Evolutionary conservation across 2,329 filamentous ascomycete species (phyloP).

Genomic region (Trichophyton rubrum): DNA sequence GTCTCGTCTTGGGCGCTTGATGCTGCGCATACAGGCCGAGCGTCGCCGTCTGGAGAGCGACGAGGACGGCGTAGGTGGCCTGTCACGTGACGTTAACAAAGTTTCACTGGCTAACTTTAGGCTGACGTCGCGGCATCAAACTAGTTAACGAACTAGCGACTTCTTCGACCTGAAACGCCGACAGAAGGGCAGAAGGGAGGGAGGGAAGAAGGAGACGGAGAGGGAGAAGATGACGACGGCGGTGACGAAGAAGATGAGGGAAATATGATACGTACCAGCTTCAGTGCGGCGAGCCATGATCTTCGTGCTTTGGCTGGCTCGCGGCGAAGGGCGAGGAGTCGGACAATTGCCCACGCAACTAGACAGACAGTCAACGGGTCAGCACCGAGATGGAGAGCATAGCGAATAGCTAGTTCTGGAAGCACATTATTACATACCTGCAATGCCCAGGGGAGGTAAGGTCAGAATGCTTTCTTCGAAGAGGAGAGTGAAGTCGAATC

Average conservation of each 20-base stretch:
- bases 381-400: background rate
- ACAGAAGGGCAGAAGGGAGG: background rate
- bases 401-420: too few species aligned
- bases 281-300: background rate
- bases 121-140: background rate
- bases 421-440: background rate
- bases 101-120: background rate
- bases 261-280: background rate
- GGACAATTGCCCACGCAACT: background rate
- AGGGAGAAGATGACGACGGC: background rate
- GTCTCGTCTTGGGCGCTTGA: background rate
- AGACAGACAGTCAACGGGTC: background rate
- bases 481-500: constrained; percentile 23
- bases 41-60: background rate
- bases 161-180: background rate
- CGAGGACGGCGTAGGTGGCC: background rate
- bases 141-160: too few species aligned
- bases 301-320: background rate
- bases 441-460: constrained; percentile 7
- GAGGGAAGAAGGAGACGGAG: too few species aligned
- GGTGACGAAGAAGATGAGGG: background rate
- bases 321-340: background rate
- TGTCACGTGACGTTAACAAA: background rate
- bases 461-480: constrained; percentile 22
- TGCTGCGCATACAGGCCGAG: background rate